phyloP scores from a whole-genome alignment of 441 rosid genomes.

The Eruca vesicaria region DNA sequence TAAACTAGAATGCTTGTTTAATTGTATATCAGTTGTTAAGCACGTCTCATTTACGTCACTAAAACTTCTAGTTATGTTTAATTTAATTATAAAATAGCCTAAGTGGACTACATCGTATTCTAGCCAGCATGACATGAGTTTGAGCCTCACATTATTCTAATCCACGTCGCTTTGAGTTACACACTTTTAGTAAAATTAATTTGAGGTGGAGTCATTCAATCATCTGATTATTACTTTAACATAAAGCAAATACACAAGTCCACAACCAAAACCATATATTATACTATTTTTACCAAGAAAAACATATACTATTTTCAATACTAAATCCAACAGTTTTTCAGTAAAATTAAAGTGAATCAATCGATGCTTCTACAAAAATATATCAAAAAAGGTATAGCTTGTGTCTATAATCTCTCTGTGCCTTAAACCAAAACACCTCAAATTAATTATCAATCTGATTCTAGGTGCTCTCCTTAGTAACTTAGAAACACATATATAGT shows the following conservation, averaged over 20 bases:
- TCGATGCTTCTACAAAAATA: background rate
- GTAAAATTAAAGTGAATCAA: background rate
- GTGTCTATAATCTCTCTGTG: background rate
- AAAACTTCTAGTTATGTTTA: slow-evolving; percentile 9
- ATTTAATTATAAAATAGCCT: background rate
- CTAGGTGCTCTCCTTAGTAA: background rate
- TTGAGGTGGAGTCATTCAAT: too few relatives aligned
- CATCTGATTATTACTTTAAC: slow-evolving; percentile 2
- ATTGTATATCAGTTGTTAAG: background rate
- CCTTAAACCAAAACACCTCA: background rate
- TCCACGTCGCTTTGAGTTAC: slow-evolving; percentile 2
- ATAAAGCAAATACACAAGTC: slow-evolving; percentile 14
- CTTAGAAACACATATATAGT: too few relatives aligned
- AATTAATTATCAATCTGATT: background rate
- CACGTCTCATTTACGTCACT: slow-evolving; percentile 18
- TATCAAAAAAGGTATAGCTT: background rate
- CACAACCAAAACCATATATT: background rate
- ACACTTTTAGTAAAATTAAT: too few relatives aligned
- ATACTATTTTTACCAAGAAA: too few relatives aligned
- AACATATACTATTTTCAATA: background rate
- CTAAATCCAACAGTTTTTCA: slow-evolving; percentile 6
- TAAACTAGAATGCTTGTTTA: slow-evolving; percentile 2
- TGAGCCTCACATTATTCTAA: slow-evolving; percentile 16
- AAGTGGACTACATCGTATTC: slow-evolving; percentile 11
- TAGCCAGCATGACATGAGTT: slow-evolving; percentile 14